These are phyloP conservation scores for Verticillium longisporum DNA, from an alignment of 2,329 filamentous ascomycete species.

Conservation along the genomic window DNA sequence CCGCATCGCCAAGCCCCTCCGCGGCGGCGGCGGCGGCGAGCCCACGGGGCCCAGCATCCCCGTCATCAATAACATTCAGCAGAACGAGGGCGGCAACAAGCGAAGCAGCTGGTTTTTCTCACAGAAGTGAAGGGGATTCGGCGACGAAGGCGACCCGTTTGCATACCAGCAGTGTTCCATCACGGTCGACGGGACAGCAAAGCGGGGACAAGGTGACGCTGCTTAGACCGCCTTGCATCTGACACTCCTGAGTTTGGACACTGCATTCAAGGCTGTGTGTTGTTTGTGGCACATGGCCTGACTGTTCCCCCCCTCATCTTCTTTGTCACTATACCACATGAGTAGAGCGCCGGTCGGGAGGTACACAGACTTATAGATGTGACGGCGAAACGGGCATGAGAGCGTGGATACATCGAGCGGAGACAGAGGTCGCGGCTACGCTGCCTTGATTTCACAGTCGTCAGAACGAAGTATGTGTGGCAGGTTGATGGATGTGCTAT, in stretches of 20 bases:
- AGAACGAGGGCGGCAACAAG: slow-evolving; percentile 55
- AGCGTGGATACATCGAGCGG: neutral
- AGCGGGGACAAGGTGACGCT: neutral
- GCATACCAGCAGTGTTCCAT: no score
- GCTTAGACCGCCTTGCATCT: neutral
- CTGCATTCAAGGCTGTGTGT: neutral
- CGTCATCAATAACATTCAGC: slow-evolving; percentile 49
- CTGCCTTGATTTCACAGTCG: neutral
- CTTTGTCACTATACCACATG: slow-evolving; percentile 1
- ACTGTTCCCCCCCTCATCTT: neutral
- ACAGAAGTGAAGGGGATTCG: slow-evolving; percentile 41
- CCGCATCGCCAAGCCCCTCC: slow-evolving; percentile 63
- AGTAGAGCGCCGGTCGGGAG: neutral
- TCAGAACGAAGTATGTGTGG: neutral
- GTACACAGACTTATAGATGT: neutral
- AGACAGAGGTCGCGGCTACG: neutral
- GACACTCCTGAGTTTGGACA: neutral
- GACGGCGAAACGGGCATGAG: neutral
- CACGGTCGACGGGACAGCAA: neutral
- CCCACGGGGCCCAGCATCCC: slow-evolving; percentile 39
- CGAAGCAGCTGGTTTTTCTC: slow-evolving; percentile 67
- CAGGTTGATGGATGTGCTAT: neutral
- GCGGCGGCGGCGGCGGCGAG: slow-evolving; percentile 50
- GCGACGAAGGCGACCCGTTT: neutral
- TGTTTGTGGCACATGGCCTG: neutral